A percentile compares a stretch with the other conserved stretches of the same genome.
Evolutionary conservation across 1,139 yeast genomes (phyloP).

Genomic region (Geotrichum bryndzae): DNA sequence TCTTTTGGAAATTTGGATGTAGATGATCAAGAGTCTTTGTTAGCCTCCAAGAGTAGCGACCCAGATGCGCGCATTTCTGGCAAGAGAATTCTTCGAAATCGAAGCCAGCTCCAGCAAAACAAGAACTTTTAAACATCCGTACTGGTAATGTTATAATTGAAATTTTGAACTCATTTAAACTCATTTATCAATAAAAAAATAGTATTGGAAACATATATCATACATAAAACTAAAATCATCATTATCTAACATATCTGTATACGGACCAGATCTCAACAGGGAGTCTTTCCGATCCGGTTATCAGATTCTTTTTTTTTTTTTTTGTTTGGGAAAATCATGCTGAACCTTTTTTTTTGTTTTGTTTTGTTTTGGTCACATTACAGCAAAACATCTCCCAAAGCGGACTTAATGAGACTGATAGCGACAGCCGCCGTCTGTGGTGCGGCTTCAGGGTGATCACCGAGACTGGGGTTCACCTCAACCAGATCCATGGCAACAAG

Average conservation of each 20-base stretch:
- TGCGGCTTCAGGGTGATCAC: conserved; percentile 69
- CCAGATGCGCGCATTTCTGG: background rate
- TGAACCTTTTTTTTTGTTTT: background rate
- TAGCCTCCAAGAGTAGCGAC: background rate
- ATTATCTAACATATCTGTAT: background rate
- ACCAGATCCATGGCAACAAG: conserved; percentile 85
- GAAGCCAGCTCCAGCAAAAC: background rate
- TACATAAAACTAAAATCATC: background rate
- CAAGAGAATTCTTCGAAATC: conserved; percentile 3
- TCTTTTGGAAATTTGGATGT: background rate
- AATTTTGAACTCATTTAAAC: no score
- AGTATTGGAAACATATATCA: background rate
- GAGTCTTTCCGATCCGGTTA: background rate
- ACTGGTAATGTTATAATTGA: background rate
- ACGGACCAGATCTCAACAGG: background rate
- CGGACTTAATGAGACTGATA: conserved; percentile 87
- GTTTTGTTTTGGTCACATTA: background rate
- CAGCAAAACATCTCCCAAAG: conserved; percentile 72
- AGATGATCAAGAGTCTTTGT: background rate
- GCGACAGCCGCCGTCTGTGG: conserved; percentile 86
- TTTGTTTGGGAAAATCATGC: background rate
- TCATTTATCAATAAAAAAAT: background rate
- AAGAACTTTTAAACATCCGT: background rate
- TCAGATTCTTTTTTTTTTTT: background rate
- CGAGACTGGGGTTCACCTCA: conserved; percentile 87